Evolutionary conservation across 2,329 filamentous ascomycete species (phyloP), one percentile per base, ranked within the genome.

Genomic region (Apiospora hydei): DNA sequence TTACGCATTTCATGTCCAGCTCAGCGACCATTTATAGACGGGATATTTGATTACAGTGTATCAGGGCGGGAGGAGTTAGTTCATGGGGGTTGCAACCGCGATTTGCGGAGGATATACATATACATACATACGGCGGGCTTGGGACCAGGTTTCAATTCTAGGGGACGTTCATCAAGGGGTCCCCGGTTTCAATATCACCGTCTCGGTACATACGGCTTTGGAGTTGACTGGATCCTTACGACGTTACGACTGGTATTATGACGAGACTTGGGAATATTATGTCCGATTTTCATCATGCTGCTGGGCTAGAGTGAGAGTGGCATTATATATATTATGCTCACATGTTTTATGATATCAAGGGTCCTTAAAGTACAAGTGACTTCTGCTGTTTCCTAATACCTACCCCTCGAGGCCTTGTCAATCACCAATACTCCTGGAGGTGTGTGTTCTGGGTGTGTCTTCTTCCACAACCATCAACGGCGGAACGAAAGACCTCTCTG

Each of bases 141-240:
- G 57, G 57, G 41, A 18, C 8, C 30, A 38, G 21, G 57, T 64
- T 41, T 64, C 57, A 38, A 41, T 64, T 64, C 18, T n/a, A 64
- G 10, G 57, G 53, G 34, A 41, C 18, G 4, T 41, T 64, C 34
- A 64, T 64, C 34, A 38, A 41, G 34, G 34, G 57, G 34, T 8
- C 26, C 18, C 30, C 30, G 57, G 34, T 64, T n/a, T 64, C 57
- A 64, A n/a, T 18, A 64, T 41, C 18, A 41, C 34, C 18, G 57
- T 64, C 57, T n/a, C 4, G 34, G 57, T 41, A 64, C 57, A 64
- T 18, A 41, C 57, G 41, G 49, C 46, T 26, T 26, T 57, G 68
- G 68, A 43, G 26, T 57, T 57, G 46, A 44, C 67, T 66, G 67
- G 51, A 24, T 67, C 66, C 69, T 71, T 66, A 71, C 66, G 70